These are phyloP conservation scores for Uronychia setigera DNA, from an alignment of 73 alveolate genomes.

Conservation along the genomic window DNA sequence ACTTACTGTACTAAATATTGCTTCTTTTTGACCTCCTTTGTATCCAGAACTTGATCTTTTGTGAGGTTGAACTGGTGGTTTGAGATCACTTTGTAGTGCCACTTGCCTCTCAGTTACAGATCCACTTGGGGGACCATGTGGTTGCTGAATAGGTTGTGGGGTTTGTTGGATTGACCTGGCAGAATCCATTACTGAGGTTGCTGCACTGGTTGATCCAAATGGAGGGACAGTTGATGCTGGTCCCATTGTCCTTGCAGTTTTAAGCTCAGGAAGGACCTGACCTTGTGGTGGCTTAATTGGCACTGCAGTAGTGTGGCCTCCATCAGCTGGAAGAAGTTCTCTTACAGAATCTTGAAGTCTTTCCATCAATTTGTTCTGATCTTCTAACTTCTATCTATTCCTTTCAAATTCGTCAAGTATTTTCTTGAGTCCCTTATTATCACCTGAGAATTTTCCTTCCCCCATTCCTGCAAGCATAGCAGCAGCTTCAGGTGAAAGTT, in stretches of 20 bases:
- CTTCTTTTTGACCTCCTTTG: background rate
- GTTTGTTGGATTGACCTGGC: too few species aligned
- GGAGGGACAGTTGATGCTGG: background rate
- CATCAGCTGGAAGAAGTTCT: background rate
- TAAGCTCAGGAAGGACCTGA: background rate
- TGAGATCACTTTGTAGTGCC: background rate
- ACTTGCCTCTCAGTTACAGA: background rate
- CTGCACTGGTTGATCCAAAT: background rate
- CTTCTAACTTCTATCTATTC: slow-evolving; percentile 36
- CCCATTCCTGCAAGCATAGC: background rate
- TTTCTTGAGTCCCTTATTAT: slow-evolving; percentile 3
- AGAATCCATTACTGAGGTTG: background rate
- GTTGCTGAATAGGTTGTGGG: too few species aligned
- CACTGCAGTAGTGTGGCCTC: background rate
- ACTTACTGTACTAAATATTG: background rate
- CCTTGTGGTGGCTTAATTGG: background rate
- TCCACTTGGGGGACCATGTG: background rate
- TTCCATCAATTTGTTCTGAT: slow-evolving; percentile 39
- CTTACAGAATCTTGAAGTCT: background rate
- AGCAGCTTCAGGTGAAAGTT: background rate
- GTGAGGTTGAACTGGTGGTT: background rate
- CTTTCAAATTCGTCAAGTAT: slow-evolving; percentile 58
- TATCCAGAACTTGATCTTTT: background rate
- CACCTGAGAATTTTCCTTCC: background rate
- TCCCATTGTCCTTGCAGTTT: background rate